Percentiles rank a stretch among this genome's conserved stretches.
These are phyloP conservation scores for Leccinum sublutescens DNA, from an alignment of 768 basidiomycete genomes.

Conservation along the genomic window DNA sequence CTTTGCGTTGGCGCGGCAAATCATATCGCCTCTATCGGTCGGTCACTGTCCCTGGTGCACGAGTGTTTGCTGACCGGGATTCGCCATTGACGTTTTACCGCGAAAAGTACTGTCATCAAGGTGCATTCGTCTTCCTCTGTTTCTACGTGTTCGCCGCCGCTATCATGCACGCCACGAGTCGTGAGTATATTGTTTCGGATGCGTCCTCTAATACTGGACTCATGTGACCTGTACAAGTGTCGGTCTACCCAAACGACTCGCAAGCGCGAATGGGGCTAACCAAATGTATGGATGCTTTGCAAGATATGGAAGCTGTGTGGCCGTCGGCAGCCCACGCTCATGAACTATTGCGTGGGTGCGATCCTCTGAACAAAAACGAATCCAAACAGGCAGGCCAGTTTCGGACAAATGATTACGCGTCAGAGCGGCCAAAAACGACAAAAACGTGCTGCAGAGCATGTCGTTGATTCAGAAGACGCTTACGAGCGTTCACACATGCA, in stretches of 20 bases:
- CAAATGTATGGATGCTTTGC: slow-evolving; percentile 65
- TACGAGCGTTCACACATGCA: slow-evolving; percentile 25
- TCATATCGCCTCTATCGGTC: slow-evolving; percentile 70
- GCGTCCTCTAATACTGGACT: not conserved
- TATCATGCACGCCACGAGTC: slow-evolving; percentile 72
- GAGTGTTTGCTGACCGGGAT: not conserved
- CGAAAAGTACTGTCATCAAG: slow-evolving; percentile 59
- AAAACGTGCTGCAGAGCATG: slow-evolving; percentile 62
- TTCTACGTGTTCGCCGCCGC: slow-evolving; percentile 81
- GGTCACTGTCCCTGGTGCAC: slow-evolving; percentile 7
- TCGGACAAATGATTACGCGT: slow-evolving; percentile 13
- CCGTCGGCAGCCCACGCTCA: slow-evolving; percentile 73
- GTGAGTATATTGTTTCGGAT: slow-evolving; percentile 42
- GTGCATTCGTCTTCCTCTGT: slow-evolving; percentile 66
- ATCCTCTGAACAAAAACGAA: slow-evolving; percentile 27
- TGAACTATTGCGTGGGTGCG: slow-evolving; percentile 67
- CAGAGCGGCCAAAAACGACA: slow-evolving; percentile 35
- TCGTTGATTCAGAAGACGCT: slow-evolving; percentile 39
- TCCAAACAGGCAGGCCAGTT: not conserved
- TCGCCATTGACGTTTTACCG: slow-evolving; percentile 54
- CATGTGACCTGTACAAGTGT: slow-evolving; percentile 42
- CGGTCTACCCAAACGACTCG: slow-evolving; percentile 62
- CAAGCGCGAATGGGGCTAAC: slow-evolving; percentile 63
- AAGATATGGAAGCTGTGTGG: slow-evolving; percentile 69
- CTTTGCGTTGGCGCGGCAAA: slow-evolving; percentile 77